These are phyloP conservation scores for Hericium erinaceus DNA, from an alignment of 768 basidiomycete genomes.

Conservation along the genomic window DNA sequence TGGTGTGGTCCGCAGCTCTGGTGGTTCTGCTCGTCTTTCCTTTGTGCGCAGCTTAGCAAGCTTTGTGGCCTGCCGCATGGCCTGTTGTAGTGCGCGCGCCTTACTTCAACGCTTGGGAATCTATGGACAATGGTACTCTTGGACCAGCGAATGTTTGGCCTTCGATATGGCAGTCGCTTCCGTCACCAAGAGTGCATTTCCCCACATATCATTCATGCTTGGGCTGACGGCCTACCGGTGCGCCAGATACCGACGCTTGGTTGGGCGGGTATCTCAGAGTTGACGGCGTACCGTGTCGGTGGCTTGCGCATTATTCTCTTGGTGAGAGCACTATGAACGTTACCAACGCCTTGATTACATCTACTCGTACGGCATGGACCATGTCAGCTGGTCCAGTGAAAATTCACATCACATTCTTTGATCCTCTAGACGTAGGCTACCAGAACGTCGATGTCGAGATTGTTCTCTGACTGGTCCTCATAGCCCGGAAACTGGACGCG, in stretches of 20 bases:
- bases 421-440: conserved; percentile 27
- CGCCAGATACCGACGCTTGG: conserved; percentile 1
- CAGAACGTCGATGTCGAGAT: too few species aligned
- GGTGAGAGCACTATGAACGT: conserved; percentile 11
- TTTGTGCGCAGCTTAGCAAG: neutral
- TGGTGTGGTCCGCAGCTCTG: neutral
- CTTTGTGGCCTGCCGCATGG: conserved; percentile 17
- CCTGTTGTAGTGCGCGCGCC: conserved; percentile 60
- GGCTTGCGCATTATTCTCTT: conserved; percentile 2
- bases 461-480: neutral
- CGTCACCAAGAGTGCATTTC: neutral
- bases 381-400: conserved; percentile 27
- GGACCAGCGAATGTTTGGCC: conserved; percentile 43
- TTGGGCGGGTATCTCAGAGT: conserved; percentile 5
- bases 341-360: conserved; percentile 21
- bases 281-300: conserved; percentile 9
- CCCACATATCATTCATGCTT: neutral
- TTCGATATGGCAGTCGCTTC: conserved; percentile 51
- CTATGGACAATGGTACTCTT: conserved; percentile 27
- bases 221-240: neutral
- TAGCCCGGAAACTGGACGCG: conserved; percentile 27
- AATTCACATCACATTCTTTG: conserved; percentile 28
- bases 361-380: conserved; percentile 25
- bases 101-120: conserved; percentile 59
- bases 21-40: neutral